Conservation (phyloP, 2,329 filamentous ascomycete species). For the Apiospora arundinis region DNA sequence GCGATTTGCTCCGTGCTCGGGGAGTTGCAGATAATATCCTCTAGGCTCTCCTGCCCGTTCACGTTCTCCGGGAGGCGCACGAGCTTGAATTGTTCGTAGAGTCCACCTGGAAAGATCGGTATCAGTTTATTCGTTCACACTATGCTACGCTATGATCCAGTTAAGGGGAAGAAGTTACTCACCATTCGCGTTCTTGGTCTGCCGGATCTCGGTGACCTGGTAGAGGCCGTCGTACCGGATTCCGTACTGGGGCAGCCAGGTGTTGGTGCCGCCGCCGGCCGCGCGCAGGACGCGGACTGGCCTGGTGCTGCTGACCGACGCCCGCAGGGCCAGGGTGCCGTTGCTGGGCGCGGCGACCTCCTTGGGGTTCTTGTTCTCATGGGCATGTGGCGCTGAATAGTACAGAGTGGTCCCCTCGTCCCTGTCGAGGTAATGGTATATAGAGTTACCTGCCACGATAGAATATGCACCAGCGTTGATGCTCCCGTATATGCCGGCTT, state of each 20-base stretch:
- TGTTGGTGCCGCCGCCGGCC: conserved; percentile 26
- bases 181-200: conserved; percentile 32
- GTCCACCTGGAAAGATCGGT: not conserved
- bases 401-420: conserved; percentile 29
- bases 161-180: not conserved
- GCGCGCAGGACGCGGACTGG: conserved; percentile 39
- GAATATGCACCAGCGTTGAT: conserved; percentile 33
- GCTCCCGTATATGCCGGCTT: conserved; percentile 35
- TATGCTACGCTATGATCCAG: too few relatives aligned
- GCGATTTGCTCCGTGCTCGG: not conserved
- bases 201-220: conserved; percentile 25
- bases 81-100: conserved; percentile 24
- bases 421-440: conserved; percentile 30
- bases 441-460: conserved; percentile 31
- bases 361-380: conserved; percentile 27
- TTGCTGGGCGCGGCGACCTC: conserved; percentile 27
- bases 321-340: conserved; percentile 33
- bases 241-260: conserved; percentile 32
- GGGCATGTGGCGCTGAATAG: conserved; percentile 32
- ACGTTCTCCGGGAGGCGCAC: not conserved
- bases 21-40: not conserved
- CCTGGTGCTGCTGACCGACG: conserved; percentile 26
- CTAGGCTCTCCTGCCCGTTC: not conserved
- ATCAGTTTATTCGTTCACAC: not conserved
- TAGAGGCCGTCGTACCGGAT: conserved; percentile 40